Base-by-base conservation (phyloP, 129 eudicot genomes). In the Ambrosia trifida region DNA sequence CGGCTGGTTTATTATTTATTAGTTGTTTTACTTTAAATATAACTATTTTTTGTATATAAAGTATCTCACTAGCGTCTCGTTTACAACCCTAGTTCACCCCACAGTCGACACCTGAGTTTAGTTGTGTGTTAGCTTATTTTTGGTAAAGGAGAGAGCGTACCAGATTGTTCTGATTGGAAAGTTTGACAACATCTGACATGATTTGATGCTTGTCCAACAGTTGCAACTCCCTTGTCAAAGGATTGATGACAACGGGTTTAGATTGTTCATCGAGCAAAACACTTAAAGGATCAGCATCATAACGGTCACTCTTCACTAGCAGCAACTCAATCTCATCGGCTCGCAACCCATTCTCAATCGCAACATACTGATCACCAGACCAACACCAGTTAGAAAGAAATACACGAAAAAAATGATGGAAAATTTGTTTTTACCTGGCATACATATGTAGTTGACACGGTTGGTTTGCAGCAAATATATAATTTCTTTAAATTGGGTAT, bases 391-490 rank as follows among this genome's bases (percentile, higher is more conserved):
- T 24, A 72, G 20, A 70, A 32, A 12, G 20, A 45, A 28, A 54
- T 49, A 32, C 3, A 56, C 31, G 45, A 1, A 31, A 7, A 28
- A 14, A 11, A 31, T 58, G 12, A 17, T 14, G 18, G 50, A 50
- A 76, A 28, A 7, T 14, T 28, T 30, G 16, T 58, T 49, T 10
- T 80, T 69, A 89, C 96, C 79, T 87, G 77, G 79, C 86, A 58
- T 53, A 89, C 72, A 61, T 76, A 69, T 46, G 65, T 44, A 32
- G 85, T 73, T 54, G 89, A 53, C 69, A 83, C 60, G 63, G 78
- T 64, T 56, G 86, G 85, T 64, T 69, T 78, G 89, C 96, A 92
- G 79, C 88, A 73, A 64, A 91, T 74, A 53, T 80, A 77, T 5
- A 85, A 87, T 40, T 69, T 49, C 73, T 72, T 70, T 84, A 85